A percentile compares a stretch with the other conserved stretches of the same genome.
Evolutionary conservation across 306 rosid genomes (phyloP).

Genomic region (Prunus fruticosa): DNA sequence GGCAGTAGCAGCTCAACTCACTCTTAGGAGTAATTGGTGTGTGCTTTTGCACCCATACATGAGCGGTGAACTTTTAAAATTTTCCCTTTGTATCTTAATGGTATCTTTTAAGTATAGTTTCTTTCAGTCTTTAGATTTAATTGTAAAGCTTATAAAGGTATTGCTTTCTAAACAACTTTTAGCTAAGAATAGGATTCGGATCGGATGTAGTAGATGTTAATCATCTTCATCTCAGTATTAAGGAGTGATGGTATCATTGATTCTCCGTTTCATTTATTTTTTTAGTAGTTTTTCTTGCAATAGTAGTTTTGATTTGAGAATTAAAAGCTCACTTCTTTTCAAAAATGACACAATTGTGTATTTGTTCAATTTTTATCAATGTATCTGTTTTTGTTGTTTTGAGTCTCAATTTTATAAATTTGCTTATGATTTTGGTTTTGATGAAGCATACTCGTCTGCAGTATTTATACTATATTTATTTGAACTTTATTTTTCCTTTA

Average conservation of each 20-base stretch:
- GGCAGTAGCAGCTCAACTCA: background rate
- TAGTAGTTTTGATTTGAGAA: too few species aligned
- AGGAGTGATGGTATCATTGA: background rate
- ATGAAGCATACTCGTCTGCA: too few species aligned
- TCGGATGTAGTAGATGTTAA: background rate
- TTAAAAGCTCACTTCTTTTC: too few species aligned
- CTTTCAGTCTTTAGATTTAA: constrained; percentile 16
- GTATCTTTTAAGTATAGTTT: constrained; percentile 7
- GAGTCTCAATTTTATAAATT: too few species aligned
- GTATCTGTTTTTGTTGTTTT: background rate
- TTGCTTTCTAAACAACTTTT: background rate
- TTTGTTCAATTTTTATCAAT: too few species aligned
- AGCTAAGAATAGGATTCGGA: too few species aligned
- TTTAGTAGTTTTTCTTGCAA: too few species aligned
- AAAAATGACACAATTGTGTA: too few species aligned
- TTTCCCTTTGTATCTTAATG: background rate
- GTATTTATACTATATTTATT: too few species aligned
- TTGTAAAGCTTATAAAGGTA: constrained; percentile 18
- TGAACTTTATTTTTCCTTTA: too few species aligned
- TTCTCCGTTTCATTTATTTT: background rate
- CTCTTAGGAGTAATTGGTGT: background rate
- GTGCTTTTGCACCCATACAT: background rate
- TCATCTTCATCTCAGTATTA: background rate
- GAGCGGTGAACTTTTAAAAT: background rate
- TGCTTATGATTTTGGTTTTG: background rate